Evolutionary conservation across 2,329 filamentous ascomycete genomes (phyloP), one percentile per base, ranked within the genome.

Genomic region (Penicillium sp.): DNA sequence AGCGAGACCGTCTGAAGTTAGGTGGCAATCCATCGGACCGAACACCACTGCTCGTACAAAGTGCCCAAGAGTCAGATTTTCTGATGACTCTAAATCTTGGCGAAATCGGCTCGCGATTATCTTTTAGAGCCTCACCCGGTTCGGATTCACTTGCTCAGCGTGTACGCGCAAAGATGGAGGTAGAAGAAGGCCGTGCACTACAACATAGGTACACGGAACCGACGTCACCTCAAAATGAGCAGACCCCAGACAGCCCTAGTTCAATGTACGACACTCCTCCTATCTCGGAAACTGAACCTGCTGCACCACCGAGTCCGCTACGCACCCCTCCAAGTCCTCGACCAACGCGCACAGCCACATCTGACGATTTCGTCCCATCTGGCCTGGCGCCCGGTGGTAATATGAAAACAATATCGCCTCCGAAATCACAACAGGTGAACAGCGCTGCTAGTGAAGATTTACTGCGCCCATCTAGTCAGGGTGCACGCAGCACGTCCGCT

Each of bases 121-220:
- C 77, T 7, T 75, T 79, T 31, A 72, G 76, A 46, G 73, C 70
- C 5, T 77, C 76, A 4, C 67, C 72, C 5, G 77, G 78, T 44
- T 76, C 80, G 1, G 75, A 78, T 59, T 82, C 82, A 0, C 81
- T 83, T 63, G 79, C 82, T 2, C 77, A 79, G 57, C 74, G 75
- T 7, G 70, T 83, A 8, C 83, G 82, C 59, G 82, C 82, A 30
- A 80, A 78, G 67, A 85, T 85, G 83, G 76, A 82, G 60, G 77
- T 77, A 8, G 83, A 85, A 62, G 83, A 85, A 73, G 83, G 81
- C 6, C 75, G 74, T 58, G 82, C 82, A 9, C 71, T 85, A 56
- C 82, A 85, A 52, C 75, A 81, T 52, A 79, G 75, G 44, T 69
- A 71, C 53, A 74, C 73, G 17, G 74, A 78, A 44, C 71, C 68